These are phyloP conservation scores for Chlamydomonas schloesseri DNA, from an alignment of 139 green algal species.

Conservation along the genomic window DNA sequence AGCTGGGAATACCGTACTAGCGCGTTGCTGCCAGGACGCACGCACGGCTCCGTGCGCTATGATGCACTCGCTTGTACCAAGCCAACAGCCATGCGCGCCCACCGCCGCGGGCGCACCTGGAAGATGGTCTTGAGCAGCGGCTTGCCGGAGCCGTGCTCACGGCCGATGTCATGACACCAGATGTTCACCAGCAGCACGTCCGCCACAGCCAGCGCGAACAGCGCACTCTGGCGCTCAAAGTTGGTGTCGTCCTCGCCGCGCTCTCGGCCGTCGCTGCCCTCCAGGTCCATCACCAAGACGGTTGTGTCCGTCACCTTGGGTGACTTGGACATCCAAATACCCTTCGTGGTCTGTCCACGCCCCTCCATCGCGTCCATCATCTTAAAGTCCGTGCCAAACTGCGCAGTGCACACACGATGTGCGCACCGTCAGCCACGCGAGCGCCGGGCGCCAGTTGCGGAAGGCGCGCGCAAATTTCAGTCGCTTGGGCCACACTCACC, in stretches of 20 bases:
- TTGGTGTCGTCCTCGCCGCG: constrained; percentile 98
- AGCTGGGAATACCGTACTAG: too few species aligned
- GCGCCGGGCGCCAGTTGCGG: background rate
- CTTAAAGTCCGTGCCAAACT: constrained; percentile 94
- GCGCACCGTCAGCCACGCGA: too few species aligned
- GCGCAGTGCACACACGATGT: background rate
- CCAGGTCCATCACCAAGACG: constrained; percentile 96
- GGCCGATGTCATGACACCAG: constrained; percentile 97
- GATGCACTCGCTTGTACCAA: too few species aligned
- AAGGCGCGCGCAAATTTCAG: background rate
- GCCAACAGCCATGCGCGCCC: too few species aligned
- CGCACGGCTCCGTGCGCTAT: background rate
- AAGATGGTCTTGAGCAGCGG: constrained; percentile 98
- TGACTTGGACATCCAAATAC: constrained; percentile 88
- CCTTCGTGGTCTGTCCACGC: constrained; percentile 89
- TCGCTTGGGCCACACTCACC: constrained; percentile 58
- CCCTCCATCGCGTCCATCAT: constrained; percentile 96
- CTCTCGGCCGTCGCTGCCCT: constrained; percentile 89
- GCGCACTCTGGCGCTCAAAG: constrained; percentile 96
- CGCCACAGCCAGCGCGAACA: constrained; percentile 95
- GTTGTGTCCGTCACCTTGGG: constrained; percentile 72
- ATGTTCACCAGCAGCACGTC: constrained; percentile 99
- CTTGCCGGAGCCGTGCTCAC: constrained; percentile 96
- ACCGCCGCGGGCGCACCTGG: constrained; percentile 77
- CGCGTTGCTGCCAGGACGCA: too few species aligned